phyloP scores from a whole-genome alignment of 208 protist genomes.

The Leptomonas pyrrhocoris region DNA sequence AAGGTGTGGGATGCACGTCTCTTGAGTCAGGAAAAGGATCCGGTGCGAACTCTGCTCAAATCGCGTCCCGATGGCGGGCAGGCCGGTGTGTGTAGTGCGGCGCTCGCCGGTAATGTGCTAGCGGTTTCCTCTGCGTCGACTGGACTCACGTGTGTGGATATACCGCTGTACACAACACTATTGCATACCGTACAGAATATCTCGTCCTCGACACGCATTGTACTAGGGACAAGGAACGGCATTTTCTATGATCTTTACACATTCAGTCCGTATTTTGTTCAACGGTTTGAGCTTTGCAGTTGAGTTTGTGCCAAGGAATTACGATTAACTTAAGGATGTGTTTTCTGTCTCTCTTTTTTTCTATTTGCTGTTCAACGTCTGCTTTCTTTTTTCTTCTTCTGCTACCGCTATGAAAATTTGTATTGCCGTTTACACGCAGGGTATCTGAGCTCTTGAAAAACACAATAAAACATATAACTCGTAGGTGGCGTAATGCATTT shows the following conservation, averaged over 20 bases:
- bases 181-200: slow-evolving; percentile 26
- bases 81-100: slow-evolving; percentile 19
- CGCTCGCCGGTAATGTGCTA: slow-evolving; percentile 11
- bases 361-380: background rate
- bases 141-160: slow-evolving; percentile 37
- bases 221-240: slow-evolving; percentile 11
- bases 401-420: background rate
- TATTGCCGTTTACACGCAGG: too few species aligned
- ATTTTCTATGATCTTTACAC: slow-evolving; percentile 24
- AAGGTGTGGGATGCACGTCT: slow-evolving; percentile 75
- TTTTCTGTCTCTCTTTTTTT: slow-evolving; percentile 3
- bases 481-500: too few species aligned
- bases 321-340: too few species aligned
- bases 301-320: background rate
- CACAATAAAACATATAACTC: background rate
- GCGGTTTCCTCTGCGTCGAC: slow-evolving; percentile 23
- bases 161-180: slow-evolving; percentile 20
- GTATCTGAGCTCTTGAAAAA: background rate
- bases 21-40: slow-evolving; percentile 33
- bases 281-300: slow-evolving; percentile 23
- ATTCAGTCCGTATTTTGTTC: slow-evolving; percentile 21
- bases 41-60: slow-evolving; percentile 34
- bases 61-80: slow-evolving; percentile 26
- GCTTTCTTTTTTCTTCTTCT: background rate
- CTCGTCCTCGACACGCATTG: slow-evolving; percentile 19